Evolutionary conservation across 495 filamentous ascomycete species (phyloP).

Genomic region (Aspergillus ellipticus): DNA sequence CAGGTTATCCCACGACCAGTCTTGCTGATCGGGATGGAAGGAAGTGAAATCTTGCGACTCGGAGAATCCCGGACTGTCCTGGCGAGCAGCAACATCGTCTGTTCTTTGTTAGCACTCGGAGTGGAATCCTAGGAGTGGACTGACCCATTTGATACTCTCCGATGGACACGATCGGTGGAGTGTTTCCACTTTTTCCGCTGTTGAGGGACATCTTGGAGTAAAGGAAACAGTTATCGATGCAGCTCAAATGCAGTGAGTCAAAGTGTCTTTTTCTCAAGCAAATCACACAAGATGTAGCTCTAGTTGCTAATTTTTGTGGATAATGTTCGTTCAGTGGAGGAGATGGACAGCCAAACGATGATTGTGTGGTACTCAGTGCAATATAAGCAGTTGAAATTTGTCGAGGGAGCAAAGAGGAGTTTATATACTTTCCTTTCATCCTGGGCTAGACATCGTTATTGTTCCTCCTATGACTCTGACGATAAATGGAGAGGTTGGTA

Average conservation of each 20-base stretch:
- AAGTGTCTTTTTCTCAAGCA: background rate
- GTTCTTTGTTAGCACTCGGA: background rate
- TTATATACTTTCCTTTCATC: background rate
- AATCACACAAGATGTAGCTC: no score
- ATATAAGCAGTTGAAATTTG: background rate
- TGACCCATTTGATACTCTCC: background rate
- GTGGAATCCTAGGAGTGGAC: background rate
- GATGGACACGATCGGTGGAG: background rate
- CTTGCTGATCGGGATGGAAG: constrained; percentile 10
- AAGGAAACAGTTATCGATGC: background rate
- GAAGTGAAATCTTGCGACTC: constrained; percentile 11
- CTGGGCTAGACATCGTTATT: constrained; percentile 4
- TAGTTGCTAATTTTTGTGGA: no score
- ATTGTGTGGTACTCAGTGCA: background rate
- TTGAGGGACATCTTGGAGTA: background rate
- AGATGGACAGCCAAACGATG: background rate
- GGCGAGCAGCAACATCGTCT: constrained; percentile 9
- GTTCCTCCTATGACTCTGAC: background rate
- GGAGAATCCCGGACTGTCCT: constrained; percentile 9
- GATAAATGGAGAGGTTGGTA: constrained; percentile 13
- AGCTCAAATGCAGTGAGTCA: background rate
- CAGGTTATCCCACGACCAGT: constrained; percentile 16
- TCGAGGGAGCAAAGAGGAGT: background rate
- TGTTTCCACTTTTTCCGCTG: background rate
- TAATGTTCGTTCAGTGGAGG: no score